Evolutionary conservation across 73 alveolate species (phyloP).

Genomic region (Symbiodinium natans): DNA sequence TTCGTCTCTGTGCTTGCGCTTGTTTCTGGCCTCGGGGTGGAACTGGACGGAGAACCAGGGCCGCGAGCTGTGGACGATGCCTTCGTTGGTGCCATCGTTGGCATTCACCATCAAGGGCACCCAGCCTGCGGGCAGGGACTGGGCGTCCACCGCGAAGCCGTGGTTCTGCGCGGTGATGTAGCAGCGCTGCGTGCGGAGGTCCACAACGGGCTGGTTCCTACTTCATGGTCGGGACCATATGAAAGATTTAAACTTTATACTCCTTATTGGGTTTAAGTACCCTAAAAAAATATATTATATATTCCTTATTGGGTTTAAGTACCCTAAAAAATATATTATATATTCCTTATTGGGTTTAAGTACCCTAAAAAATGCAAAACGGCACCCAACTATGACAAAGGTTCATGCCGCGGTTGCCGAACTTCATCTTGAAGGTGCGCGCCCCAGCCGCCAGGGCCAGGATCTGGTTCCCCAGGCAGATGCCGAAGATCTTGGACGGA

Average conservation of each 20-base stretch:
- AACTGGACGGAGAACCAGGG: conserved; percentile 52
- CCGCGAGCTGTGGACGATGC: conserved; percentile 72
- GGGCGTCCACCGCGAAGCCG: conserved; percentile 87
- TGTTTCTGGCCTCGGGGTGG: conserved; percentile 35
- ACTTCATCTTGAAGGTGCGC: conserved; percentile 58
- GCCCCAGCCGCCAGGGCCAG: conserved; percentile 93
- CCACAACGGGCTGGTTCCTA: conserved; percentile 93
- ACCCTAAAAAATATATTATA: no score
- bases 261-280: no score
- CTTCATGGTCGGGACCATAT: no score
- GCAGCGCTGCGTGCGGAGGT: conserved; percentile 73
- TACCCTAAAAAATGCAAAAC: no score
- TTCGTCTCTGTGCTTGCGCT: neutral
- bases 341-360: no score
- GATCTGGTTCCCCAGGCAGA: conserved; percentile 92
- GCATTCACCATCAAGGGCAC: conserved; percentile 62
- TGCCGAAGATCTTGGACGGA: conserved; percentile 69
- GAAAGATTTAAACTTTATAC: no score
- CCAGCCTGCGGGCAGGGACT: conserved; percentile 48
- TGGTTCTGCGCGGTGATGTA: conserved; percentile 92
- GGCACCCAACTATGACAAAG: no score
- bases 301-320: no score
- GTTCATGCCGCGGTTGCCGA: conserved; percentile 93
- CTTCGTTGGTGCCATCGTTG: conserved; percentile 89
- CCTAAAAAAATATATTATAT: no score